phyloP scores from a whole-genome alignment of 768 basidiomycete genomes.

The Xerocomellus amylosporus region DNA sequence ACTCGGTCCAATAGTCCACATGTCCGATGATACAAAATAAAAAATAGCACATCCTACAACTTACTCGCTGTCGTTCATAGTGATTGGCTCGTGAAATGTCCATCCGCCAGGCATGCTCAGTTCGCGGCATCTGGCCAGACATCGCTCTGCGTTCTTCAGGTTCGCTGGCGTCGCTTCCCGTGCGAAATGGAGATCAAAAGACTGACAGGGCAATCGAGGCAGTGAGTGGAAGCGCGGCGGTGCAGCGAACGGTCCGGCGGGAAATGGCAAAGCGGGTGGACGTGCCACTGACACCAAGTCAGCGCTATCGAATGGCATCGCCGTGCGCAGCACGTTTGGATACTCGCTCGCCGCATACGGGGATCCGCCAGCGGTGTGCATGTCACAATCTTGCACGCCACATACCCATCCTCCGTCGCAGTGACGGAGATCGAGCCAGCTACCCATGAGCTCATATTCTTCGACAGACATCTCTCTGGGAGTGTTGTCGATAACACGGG shows the following conservation, averaged over 20 bases:
- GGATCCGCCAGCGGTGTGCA: conserved; percentile 35
- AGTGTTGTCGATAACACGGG: conserved; percentile 26
- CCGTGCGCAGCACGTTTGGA: conserved; percentile 19
- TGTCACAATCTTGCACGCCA: conserved; percentile 27
- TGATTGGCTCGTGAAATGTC: conserved; percentile 26
- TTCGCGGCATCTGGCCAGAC: conserved; percentile 26
- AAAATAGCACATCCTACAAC: background rate
- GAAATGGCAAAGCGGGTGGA: conserved; percentile 7
- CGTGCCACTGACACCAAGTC: conserved; percentile 12
- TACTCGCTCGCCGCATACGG: conserved; percentile 27
- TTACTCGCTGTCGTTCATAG: background rate
- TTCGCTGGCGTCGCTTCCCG: conserved; percentile 15
- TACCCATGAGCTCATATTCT: conserved; percentile 48
- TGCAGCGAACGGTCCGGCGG: conserved; percentile 15
- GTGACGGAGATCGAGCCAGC: conserved; percentile 39
- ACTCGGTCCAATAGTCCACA: conserved; percentile 7
- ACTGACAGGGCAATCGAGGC: conserved; percentile 25
- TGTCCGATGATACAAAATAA: conserved; percentile 15
- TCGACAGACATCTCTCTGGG: conserved; percentile 40
- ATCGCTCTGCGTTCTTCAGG: conserved; percentile 13
- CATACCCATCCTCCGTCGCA: conserved; percentile 27
- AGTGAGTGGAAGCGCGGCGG: conserved; percentile 23
- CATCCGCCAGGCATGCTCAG: conserved; percentile 43
- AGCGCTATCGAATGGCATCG: conserved; percentile 26
- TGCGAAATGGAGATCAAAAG: conserved; percentile 13